These are phyloP conservation scores for Cudoniella acicularis DNA, from an alignment of 495 filamentous ascomycete genomes.

Conservation along the genomic window DNA sequence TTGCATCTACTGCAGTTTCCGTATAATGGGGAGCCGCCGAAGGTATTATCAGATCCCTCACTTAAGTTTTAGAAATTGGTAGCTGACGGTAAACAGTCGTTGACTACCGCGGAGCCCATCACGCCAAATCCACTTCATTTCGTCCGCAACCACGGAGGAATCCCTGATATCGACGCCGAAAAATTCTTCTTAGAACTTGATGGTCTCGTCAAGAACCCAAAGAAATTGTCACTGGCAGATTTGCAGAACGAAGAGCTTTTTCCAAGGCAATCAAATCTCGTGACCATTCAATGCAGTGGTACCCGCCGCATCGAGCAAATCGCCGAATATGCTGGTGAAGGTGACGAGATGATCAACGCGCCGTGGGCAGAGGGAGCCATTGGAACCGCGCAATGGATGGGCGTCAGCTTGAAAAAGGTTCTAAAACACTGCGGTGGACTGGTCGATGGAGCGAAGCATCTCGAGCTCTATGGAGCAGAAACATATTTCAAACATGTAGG, in stretches of 20 bases:
- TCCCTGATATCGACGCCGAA: constrained; percentile 56
- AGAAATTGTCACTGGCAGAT: constrained; percentile 49
- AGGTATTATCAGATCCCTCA: constrained; percentile 20
- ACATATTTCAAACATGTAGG: constrained; percentile 58
- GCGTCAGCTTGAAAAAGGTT: constrained; percentile 60
- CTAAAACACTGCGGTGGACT: constrained; percentile 65
- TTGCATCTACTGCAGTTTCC: constrained; percentile 66
- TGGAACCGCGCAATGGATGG: constrained; percentile 57
- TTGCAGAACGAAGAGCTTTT: constrained; percentile 53
- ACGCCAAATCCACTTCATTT: constrained; percentile 59
- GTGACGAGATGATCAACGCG: constrained; percentile 65
- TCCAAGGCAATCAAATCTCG: constrained; percentile 48
- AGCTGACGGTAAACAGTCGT: constrained; percentile 18
- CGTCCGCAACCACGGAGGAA: constrained; percentile 65
- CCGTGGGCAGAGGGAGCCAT: constrained; percentile 68
- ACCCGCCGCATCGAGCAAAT: constrained; percentile 68
- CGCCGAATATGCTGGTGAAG: constrained; percentile 56
- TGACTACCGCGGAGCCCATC: constrained; percentile 46
- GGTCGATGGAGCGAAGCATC: constrained; percentile 48
- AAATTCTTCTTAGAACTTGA: constrained; percentile 49
- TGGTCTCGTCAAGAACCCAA: constrained; percentile 54
- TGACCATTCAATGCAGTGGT: constrained; percentile 66
- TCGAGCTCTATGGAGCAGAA: constrained; percentile 63
- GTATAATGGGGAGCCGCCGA: constrained; percentile 66
- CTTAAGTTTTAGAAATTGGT: background rate